Evolutionary conservation across 2,329 filamentous ascomycete species (phyloP).

Genomic region (Aspergillus sp.): DNA sequence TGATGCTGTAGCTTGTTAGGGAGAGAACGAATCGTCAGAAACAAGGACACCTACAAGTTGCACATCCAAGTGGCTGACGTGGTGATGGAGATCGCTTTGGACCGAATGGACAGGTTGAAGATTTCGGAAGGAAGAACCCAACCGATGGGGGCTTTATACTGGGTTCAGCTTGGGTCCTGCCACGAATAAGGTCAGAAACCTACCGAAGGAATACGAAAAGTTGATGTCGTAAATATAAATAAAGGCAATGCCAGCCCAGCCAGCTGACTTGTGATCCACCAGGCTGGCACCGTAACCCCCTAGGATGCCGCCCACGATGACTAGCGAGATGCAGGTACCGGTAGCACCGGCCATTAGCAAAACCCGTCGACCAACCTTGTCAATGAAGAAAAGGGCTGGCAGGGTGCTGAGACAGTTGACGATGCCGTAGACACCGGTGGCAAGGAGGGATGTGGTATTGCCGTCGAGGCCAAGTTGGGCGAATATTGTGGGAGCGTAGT

Average conservation of each 20-base stretch:
- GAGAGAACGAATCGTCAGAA: background rate
- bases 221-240: conserved; percentile 41
- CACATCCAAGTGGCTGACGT: conserved; percentile 42
- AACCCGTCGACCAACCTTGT: conserved; percentile 33
- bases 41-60: conserved; percentile 31
- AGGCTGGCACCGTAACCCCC: conserved; percentile 32
- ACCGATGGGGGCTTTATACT: conserved; percentile 32
- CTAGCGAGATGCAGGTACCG: conserved; percentile 37
- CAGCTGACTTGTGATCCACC: conserved; percentile 29
- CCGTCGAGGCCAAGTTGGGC: conserved; percentile 42
- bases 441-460: conserved; percentile 25
- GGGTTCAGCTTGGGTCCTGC: background rate
- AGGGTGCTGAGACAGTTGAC: conserved; percentile 39
- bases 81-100: conserved; percentile 40
- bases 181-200: background rate
- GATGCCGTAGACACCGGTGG: conserved; percentile 41
- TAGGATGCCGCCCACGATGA: conserved; percentile 23
- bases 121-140: conserved; percentile 44
- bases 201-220: conserved; percentile 40
- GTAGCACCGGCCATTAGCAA: conserved; percentile 38
- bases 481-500: conserved; percentile 52
- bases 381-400: conserved; percentile 35
- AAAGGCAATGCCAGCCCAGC: conserved; percentile 40
- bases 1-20: conserved; percentile 24
- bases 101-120: conserved; percentile 39